Conservation (phyloP, 169 alveolate genomes). For the Plasmodium coatneyi region DNA sequence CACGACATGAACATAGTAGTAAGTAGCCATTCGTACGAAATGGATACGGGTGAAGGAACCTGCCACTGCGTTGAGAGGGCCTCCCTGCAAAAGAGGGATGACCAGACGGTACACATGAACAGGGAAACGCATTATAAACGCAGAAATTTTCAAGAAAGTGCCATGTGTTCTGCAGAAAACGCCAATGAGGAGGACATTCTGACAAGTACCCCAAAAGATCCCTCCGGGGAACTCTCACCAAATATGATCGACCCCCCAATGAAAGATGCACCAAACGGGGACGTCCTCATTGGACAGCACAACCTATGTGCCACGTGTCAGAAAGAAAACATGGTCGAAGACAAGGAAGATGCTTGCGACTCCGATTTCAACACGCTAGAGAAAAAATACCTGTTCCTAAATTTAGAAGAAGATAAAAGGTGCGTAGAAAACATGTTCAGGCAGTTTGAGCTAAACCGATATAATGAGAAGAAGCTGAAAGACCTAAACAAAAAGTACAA, state of each 20-base stretch:
- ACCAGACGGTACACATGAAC: not conserved
- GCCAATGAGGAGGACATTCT: not conserved
- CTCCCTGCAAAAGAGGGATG: not conserved
- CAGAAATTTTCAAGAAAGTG: not conserved
- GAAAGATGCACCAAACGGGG: not conserved
- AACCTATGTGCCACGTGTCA: conserved; percentile 18
- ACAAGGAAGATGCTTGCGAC: not conserved
- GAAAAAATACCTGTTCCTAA: conserved; percentile 15
- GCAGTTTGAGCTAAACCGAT: conserved; percentile 32
- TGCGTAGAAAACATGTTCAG: conserved; percentile 35
- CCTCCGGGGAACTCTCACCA: not conserved
- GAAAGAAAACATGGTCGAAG: not conserved
- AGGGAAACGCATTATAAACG: not conserved
- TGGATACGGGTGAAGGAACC: not conserved
- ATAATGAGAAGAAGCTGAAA: conserved; percentile 34
- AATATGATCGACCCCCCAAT: not conserved
- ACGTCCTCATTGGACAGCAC: not conserved
- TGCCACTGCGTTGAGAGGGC: not conserved
- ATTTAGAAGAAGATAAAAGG: conserved; percentile 50
- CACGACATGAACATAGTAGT: not conserved
- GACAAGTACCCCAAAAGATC: not conserved
- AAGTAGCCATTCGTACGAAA: not conserved
- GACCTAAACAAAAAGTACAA: conserved; percentile 45
- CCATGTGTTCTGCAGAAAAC: not conserved
- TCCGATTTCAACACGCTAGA: conserved; percentile 31